Base-by-base conservation (phyloP, 176 grass and related monocot species). In the Aegilops umbellulata region DNA sequence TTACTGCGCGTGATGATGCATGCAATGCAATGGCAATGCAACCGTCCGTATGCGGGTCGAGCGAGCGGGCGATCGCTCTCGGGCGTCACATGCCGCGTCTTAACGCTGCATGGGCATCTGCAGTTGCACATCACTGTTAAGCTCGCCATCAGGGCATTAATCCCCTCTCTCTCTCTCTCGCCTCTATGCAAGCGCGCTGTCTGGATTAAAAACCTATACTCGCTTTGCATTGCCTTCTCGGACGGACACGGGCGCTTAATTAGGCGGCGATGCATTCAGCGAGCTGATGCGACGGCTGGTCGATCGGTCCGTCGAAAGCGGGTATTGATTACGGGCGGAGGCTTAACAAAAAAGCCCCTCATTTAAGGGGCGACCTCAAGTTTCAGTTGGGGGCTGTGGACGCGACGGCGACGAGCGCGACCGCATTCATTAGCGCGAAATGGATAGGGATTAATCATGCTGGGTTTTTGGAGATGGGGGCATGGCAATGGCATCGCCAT, bases 121-220 rank as follows among this genome's bases (percentile, higher is more conserved):
- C 60, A 83, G 91, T 87, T 92, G 81, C 82, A n/a, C 84, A 85
- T 93, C 88, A 34, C 42, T 84, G 89, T 88, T 26, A 51, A 80
- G 60, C 63, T 76, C 60, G 78, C 42, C 53, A 85, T 86, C 79
- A 63, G 22, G 29, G 70, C 65, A 70, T 70, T 70, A 70, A 70
- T n/a, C 67, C 67, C 3, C 51, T 0, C 67, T 9, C 51, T 0
- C 47, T 16, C 49, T 19, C 49, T 0, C 14, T 1, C 46, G 14
- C 15, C 14, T 51, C 14, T 16, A 16, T 53, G 49, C 49, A 0
- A 14, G 49, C 1, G 6, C 16, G 49, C 49, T 66, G 26, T 66
- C 64, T 1, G 69, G 32, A 69, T 22, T 39, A 12, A 44, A 73
- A 72, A 14, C 32, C 64, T 65, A 15, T 31, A 4, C 31, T 41